Conservation (phyloP, 495 filamentous ascomycete species). For the Neurospora tetrasperma region DNA sequence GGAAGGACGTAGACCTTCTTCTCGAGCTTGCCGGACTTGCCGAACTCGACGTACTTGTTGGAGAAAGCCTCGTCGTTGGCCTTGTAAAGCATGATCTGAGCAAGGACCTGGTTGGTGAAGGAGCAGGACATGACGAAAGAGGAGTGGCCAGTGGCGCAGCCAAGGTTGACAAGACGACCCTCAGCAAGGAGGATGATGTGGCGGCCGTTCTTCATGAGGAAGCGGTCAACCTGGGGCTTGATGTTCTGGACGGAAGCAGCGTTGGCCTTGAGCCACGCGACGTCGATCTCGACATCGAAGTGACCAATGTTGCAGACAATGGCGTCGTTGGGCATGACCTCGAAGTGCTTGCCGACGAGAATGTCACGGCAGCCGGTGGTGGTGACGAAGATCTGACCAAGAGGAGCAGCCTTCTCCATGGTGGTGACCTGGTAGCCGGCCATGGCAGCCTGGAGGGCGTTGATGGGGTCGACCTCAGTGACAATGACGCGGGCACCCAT, state of each 20-base stretch:
- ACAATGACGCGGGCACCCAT: conserved; percentile 97
- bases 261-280: conserved; percentile 98
- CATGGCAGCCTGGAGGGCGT: conserved; percentile 96
- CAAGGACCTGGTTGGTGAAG: conserved; percentile 99
- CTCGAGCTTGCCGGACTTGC: conserved; percentile 74
- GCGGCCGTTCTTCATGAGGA: conserved; percentile 82
- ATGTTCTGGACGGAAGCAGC: conserved; percentile 86
- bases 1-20: conserved; percentile 94
- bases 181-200: conserved; percentile 98
- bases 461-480: conserved; percentile 98
- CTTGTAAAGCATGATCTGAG: conserved; percentile 98
- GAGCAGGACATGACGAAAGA: conserved; percentile 99
- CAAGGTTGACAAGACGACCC: conserved; percentile 97
- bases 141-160: conserved; percentile 97
- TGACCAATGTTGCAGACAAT: conserved; percentile 99
- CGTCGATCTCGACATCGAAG: conserved; percentile 99
- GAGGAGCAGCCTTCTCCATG: conserved; percentile 86
- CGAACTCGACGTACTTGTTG: conserved; percentile 92
- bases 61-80: conserved; percentile 76
- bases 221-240: conserved; percentile 99
- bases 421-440: conserved; percentile 93
- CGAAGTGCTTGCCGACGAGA: conserved; percentile 83
- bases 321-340: conserved; percentile 95
- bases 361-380: conserved; percentile 99
- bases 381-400: conserved; percentile 97